Base-by-base conservation (phyloP, 805 yeast genomes). In the Barnettozyma californica region DNA sequence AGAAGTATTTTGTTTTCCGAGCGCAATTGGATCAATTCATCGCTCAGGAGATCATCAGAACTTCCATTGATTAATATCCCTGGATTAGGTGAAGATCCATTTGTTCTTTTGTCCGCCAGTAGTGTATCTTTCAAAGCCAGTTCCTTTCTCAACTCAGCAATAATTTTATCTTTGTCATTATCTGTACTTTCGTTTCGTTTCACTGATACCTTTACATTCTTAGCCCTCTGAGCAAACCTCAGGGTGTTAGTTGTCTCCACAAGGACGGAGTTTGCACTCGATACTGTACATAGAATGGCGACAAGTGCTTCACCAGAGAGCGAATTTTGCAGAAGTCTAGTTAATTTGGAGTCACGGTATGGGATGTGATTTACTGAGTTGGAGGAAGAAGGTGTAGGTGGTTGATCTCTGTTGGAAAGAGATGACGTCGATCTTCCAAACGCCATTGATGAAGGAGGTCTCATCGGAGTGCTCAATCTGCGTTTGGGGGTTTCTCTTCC, bases 171-270 rank as follows among this genome's bases (percentile, higher is more conserved):
- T 18, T 73, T 75, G 14, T 74, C 82, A 1, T 62, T 62, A 21
- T 33, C 29, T 3, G 60, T 55, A 25, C 57, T 25, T 35, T 74
- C 77, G 55, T 76, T 75, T 50, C 76, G 77, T 45, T 76, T 76
- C 6, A 87, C 95, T 47, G 74, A 76, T 58, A 91, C 75, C 11
- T 81, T 74, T 44, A 94, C 81, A 63, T 92, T 89, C 60, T 90
- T 91, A 1, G 98, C 97, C 51, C 97, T 73, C 0, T 96, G 87
- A 0, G 97, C 98, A 69, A 94, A 94, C 45, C 98, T 69, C 23
- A 94, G 71, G 0, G 98, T 91, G 62, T 88, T 89, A 36, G 83
- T 71, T 0, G 97, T 88, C 63, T 92, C 98, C 0, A 87, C 74
- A n/a, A 77, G 68, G 1, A 82, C 75, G 4, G 41, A 31, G 2